Evolutionary conservation across 257 asterid species (phyloP), one percentile per base, ranked within the genome.

Genomic region (Misopates orontium): DNA sequence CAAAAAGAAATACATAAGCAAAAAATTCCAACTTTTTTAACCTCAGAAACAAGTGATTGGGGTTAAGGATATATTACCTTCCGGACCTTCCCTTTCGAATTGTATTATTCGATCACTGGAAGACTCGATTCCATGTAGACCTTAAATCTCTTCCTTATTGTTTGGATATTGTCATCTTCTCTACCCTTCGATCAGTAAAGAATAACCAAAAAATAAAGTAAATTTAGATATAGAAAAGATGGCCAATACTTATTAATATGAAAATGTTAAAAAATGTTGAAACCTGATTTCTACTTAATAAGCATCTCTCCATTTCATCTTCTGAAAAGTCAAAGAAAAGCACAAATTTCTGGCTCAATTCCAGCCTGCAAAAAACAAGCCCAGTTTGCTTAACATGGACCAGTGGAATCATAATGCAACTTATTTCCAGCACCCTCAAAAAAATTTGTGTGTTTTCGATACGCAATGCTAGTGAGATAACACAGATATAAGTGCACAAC

Each of bases 271-370:
- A 20, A 18, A 32, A n/a, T n/a, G 36, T 28, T 39, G n/a, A 52
- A 32, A 82, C 91, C 86, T 85, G 84, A 61, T 86, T 83, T 69
- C 94, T 76, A 56, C 62, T 60, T 42, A 80, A 54, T 40, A 84
- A 14, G 28, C 90, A 88, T 71, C 62, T 78, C 78, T 77, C 80
- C 89, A 84, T 80, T 71, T 78, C 89, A 69, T 84, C 89, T 75
- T 80, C 80, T 11, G 91, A 58, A 69, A 87, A 87, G 53, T 82
- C 84, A 53, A 87, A 81, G 84, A 78, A 87, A 59, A 87, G 78
- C 28, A 87, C 89, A 39, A 82, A 84, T 24, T n/a, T 82, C 89
- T 11, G 95, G 95, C 75, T 69, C 87, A n/a, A 82, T 80, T 73
- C 81, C 82, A 20, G 80, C 80, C 91, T 87, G 76, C 67, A 69